These are phyloP conservation scores for Priceomyces fermenticarens DNA, from an alignment of 805 yeast species.

Conservation along the genomic window DNA sequence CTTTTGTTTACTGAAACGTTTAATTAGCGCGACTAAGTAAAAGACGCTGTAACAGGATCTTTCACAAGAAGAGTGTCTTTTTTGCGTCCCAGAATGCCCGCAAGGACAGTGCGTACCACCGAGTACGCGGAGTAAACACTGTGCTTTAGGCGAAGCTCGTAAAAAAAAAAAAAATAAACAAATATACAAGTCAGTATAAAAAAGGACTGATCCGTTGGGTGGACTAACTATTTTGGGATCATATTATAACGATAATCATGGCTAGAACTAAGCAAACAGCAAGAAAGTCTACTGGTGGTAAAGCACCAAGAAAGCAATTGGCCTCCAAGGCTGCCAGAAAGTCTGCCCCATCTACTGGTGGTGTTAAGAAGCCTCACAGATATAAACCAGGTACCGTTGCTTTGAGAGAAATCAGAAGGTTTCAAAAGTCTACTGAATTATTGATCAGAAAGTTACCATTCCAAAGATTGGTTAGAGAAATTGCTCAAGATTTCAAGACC, in stretches of 20 bases:
- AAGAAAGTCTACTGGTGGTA: constrained; percentile 51
- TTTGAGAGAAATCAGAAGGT: constrained; percentile 50
- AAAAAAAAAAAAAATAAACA: constrained; percentile 1
- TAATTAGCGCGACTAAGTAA: neutral
- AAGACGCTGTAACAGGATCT: neutral
- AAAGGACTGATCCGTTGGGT: neutral
- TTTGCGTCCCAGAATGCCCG: neutral
- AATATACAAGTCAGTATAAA: constrained; percentile 2
- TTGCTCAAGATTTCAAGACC: constrained; percentile 48
- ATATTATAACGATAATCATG: constrained; percentile 20
- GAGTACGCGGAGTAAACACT: too few species aligned
- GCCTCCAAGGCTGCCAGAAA: constrained; percentile 52
- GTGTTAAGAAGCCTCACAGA: constrained; percentile 52
- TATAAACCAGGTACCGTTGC: constrained; percentile 54
- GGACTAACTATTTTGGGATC: neutral
- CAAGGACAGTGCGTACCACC: neutral
- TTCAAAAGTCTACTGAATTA: constrained; percentile 47
- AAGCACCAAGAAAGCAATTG: constrained; percentile 51
- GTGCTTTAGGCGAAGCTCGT: neutral
- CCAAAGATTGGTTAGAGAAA: constrained; percentile 51
- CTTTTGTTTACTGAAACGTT: neutral
- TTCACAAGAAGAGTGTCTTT: too few species aligned
- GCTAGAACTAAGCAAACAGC: constrained; percentile 53
- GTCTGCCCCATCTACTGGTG: constrained; percentile 49
- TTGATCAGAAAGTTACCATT: constrained; percentile 49